Evolutionary conservation across 140 eudicot species (phyloP).

Genomic region (Oenanthe javanica): DNA sequence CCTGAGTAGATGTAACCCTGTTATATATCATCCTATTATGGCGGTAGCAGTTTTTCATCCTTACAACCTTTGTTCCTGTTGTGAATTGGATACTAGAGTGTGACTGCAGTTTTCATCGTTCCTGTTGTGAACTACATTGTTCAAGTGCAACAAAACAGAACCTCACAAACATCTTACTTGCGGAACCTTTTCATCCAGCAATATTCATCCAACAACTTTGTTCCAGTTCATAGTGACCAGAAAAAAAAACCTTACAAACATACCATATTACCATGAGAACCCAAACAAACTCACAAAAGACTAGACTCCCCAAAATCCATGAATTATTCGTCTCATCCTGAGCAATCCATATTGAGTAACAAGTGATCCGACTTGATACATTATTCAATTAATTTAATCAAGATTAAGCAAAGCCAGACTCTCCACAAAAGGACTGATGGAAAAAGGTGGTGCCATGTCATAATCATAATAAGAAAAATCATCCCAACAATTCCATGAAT

Average conservation of each 20-base stretch:
- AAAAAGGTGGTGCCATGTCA: background rate
- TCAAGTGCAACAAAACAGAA: background rate
- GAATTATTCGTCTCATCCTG: background rate
- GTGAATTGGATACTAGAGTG: too few species aligned
- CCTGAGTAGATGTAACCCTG: too few species aligned
- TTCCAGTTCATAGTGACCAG: background rate
- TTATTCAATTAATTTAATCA: background rate
- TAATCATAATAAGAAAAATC: background rate
- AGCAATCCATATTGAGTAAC: background rate
- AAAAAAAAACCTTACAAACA: too few species aligned
- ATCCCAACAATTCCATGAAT: background rate
- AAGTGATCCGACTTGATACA: too few species aligned
- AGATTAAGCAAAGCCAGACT: background rate
- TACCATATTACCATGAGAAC: too few species aligned
- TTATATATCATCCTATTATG: too few species aligned
- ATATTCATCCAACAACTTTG: background rate
- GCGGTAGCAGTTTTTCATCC: too few species aligned
- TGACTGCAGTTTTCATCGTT: too few species aligned
- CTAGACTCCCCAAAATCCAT: background rate
- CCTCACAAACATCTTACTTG: background rate
- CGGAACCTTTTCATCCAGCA: background rate
- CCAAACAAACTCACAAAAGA: too few species aligned
- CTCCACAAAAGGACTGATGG: background rate
- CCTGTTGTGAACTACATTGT: background rate
- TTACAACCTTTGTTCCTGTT: too few species aligned